These are phyloP conservation scores for Aristolochia californica DNA, from an alignment of 164 flowering plant genomes.

Conservation along the genomic window DNA sequence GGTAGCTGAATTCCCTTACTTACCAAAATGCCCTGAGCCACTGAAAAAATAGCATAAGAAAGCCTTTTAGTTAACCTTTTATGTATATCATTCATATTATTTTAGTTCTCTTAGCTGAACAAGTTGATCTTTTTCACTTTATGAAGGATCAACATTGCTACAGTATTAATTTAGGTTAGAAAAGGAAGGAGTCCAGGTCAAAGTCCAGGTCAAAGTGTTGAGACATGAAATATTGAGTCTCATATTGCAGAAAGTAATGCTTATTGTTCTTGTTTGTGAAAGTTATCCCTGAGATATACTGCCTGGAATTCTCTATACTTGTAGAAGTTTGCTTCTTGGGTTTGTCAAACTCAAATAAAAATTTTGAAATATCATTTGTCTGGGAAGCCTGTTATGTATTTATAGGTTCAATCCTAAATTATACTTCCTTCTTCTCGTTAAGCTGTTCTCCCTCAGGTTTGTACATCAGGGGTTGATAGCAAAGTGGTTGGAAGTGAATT, in stretches of 20 bases:
- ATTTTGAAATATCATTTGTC: too few species aligned
- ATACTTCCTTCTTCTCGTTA: too few species aligned
- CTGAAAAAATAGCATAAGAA: background rate
- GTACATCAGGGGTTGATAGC: conserved; percentile 40
- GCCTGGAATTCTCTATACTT: background rate
- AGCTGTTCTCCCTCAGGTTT: conserved; percentile 36
- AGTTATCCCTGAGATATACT: background rate
- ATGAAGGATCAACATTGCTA: background rate
- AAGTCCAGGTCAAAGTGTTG: too few species aligned
- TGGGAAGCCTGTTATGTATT: too few species aligned
- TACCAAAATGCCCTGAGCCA: too few species aligned
- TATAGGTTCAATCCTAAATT: too few species aligned
- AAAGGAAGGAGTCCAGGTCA: conserved; percentile 58
- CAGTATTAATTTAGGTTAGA: conserved; percentile 47
- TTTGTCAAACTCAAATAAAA: too few species aligned
- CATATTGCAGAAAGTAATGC: conserved; percentile 74
- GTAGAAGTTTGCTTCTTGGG: too few species aligned
- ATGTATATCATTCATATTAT: too few species aligned
- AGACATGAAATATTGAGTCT: conserved; percentile 27
- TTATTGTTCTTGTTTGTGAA: conserved; percentile 68
- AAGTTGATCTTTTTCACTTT: too few species aligned
- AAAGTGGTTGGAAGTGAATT: conserved; percentile 40
- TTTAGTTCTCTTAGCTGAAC: too few species aligned
- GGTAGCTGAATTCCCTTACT: too few species aligned
- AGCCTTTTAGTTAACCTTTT: background rate